Evolutionary conservation across 148 eudicot genomes (phyloP).

Genomic region (Cornus florida): DNA sequence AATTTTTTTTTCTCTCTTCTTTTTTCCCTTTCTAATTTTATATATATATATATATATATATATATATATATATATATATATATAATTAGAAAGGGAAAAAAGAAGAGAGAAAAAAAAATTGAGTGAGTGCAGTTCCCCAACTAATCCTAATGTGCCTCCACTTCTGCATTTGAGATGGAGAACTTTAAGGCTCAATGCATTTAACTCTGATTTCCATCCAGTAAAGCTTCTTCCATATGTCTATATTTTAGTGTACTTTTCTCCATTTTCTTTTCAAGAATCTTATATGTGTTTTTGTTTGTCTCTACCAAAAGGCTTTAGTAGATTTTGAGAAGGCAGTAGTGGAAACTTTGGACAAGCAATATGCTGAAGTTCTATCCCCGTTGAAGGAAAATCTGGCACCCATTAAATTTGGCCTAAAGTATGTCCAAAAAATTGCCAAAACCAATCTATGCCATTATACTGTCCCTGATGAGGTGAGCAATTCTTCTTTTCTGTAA

Average conservation of each 20-base stretch:
- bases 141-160: no score
- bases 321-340: constrained; percentile 70
- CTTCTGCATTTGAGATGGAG: not conserved
- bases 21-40: no score
- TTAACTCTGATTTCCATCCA: not conserved
- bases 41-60: no score
- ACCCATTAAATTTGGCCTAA: constrained; percentile 58
- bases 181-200: not conserved
- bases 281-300: constrained; percentile 10
- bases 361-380: constrained; percentile 64
- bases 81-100: no score
- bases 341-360: constrained; percentile 66
- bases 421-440: constrained; percentile 72
- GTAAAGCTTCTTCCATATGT: not conserved
- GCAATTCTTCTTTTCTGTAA: not conserved
- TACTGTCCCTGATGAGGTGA: constrained; percentile 57
- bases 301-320: constrained; percentile 48
- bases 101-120: no score
- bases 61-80: no score
- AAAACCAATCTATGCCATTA: constrained; percentile 47
- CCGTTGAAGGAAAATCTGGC: constrained; percentile 66
- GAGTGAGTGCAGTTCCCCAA: no score
- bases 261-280: not conserved
- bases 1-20: no score
- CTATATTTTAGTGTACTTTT: not conserved